These are phyloP conservation scores for Collybia sp. DNA, from an alignment of 768 basidiomycete genomes.

Conservation along the genomic window DNA sequence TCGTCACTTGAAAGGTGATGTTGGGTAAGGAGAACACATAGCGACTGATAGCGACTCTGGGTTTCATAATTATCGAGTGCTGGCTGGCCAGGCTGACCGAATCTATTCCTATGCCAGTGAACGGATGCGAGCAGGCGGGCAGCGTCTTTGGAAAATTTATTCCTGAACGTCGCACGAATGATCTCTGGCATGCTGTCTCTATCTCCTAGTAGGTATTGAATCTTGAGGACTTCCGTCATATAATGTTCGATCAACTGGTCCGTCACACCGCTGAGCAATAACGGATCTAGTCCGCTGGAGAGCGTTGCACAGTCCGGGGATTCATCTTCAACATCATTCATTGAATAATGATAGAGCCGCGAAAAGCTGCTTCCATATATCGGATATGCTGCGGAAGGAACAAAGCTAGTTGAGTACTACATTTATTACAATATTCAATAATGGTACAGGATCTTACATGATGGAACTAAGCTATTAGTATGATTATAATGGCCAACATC, in stretches of 20 bases:
- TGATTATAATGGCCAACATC: slow-evolving; percentile 9
- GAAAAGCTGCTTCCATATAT: slow-evolving; percentile 25
- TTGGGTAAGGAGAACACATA: slow-evolving; percentile 19
- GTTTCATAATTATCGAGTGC: slow-evolving; percentile 20
- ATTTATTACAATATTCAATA: slow-evolving; percentile 68
- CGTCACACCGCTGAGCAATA: slow-evolving; percentile 14
- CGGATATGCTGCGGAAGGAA: slow-evolving; percentile 11
- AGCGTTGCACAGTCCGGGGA: neutral
- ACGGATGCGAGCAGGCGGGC: slow-evolving; percentile 61
- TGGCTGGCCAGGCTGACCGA: slow-evolving; percentile 13
- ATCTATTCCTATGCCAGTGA: slow-evolving; percentile 32
- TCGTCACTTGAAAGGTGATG: slow-evolving; percentile 48
- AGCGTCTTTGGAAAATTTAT: slow-evolving; percentile 47
- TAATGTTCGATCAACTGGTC: slow-evolving; percentile 40
- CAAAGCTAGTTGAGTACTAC: slow-evolving; percentile 52
- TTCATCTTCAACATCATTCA: neutral
- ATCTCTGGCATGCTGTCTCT: slow-evolving; percentile 39
- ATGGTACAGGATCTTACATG: slow-evolving; percentile 73
- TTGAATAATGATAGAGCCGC: slow-evolving; percentile 10
- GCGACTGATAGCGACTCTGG: slow-evolving; percentile 16
- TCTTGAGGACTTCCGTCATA: slow-evolving; percentile 53
- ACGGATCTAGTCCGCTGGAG: slow-evolving; percentile 9
- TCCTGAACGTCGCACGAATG: slow-evolving; percentile 41
- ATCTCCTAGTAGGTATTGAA: slow-evolving; percentile 70
- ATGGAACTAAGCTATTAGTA: slow-evolving; percentile 48